Evolutionary conservation across 2,329 filamentous ascomycete genomes (phyloP).

Genomic region (Emergomyces orientalis): DNA sequence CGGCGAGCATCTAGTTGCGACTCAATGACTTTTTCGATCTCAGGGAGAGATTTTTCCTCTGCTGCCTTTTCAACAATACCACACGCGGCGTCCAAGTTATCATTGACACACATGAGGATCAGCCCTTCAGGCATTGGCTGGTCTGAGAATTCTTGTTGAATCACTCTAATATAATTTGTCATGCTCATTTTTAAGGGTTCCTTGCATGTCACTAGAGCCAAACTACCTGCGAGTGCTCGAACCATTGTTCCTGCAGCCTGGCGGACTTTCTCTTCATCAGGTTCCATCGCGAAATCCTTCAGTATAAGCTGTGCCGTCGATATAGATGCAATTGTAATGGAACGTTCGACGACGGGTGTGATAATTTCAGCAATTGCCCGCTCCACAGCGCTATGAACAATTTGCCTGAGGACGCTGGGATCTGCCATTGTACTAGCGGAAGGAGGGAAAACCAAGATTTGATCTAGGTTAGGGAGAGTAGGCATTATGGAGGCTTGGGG

Average conservation of each 20-base stretch:
- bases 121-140: constrained; percentile 83
- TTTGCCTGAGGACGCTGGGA: constrained; percentile 55
- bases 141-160: constrained; percentile 55
- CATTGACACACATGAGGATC: constrained; percentile 97
- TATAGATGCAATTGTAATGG: constrained; percentile 94
- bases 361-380: constrained; percentile 94
- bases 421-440: constrained; percentile 69
- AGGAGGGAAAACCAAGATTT: constrained; percentile 68
- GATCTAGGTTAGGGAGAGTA: constrained; percentile 55
- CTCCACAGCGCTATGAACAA: constrained; percentile 77
- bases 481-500: constrained; percentile 69
- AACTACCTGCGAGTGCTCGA: constrained; percentile 82
- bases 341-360: constrained; percentile 91
- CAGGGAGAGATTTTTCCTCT: constrained; percentile 81
- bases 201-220: constrained; percentile 96
- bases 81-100: constrained; percentile 89
- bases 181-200: constrained; percentile 94
- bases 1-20: constrained; percentile 67
- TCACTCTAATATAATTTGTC: constrained; percentile 90
- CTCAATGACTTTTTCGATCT: constrained; percentile 91
- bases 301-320: constrained; percentile 90
- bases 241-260: constrained; percentile 88
- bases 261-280: constrained; percentile 76
- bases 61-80: constrained; percentile 91
- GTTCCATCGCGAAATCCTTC: constrained; percentile 92